These are phyloP conservation scores for Mesembryanthemum crystallinum DNA, from an alignment of 148 eudicot species.

Conservation along the genomic window DNA sequence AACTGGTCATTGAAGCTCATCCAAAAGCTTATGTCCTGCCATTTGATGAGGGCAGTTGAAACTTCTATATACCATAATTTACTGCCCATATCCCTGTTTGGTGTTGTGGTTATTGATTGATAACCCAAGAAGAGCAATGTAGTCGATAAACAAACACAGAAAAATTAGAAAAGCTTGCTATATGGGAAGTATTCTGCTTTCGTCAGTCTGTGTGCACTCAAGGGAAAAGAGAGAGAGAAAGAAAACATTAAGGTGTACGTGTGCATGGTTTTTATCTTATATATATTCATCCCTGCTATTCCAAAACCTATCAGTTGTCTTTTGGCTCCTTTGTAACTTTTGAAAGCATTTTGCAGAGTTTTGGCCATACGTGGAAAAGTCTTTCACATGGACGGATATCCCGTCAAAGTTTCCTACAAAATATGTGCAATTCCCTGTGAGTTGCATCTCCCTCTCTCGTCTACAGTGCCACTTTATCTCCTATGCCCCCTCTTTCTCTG, in stretches of 20 bases:
- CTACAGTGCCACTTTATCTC: neutral
- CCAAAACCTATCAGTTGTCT: neutral
- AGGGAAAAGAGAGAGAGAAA: neutral
- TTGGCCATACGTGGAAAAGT: conserved; percentile 94
- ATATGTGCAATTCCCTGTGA: conserved; percentile 96
- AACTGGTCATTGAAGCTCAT: neutral
- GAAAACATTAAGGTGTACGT: neutral
- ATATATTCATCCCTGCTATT: neutral
- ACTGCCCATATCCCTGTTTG: neutral
- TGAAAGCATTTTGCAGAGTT: conserved; percentile 57
- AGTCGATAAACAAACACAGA: neutral
- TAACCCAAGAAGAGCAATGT: neutral
- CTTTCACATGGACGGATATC: conserved; percentile 94
- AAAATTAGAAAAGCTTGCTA: neutral
- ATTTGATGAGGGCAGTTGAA: neutral
- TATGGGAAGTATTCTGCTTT: neutral
- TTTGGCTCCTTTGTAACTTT: neutral
- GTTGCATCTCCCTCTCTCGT: conserved; percentile 17
- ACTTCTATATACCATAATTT: neutral
- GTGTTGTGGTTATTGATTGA: neutral
- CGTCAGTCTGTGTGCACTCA: neutral
- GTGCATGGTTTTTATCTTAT: neutral
- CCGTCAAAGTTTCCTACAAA: conserved; percentile 97
- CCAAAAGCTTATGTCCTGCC: neutral
- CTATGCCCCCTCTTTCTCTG: neutral